phyloP scores from a whole-genome alignment of 192 early-diverging fungal species.

The Umbelopsis sp. region DNA sequence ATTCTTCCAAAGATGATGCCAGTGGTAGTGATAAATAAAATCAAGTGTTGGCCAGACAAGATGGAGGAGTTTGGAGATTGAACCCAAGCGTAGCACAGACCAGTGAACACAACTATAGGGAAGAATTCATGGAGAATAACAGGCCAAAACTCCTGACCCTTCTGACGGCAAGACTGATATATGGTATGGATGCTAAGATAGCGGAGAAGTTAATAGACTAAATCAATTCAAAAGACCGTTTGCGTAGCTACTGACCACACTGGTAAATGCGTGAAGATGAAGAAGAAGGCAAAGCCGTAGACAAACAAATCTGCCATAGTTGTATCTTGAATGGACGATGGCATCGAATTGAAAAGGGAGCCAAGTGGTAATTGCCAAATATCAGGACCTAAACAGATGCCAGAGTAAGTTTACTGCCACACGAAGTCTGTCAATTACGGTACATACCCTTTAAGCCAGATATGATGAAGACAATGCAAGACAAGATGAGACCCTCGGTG shows the following conservation, averaged over 20 bases:
- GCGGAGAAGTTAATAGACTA: not conserved
- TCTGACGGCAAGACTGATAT: constrained; percentile 47
- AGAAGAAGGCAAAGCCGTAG: constrained; percentile 41
- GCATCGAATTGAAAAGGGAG: constrained; percentile 28
- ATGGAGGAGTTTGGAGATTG: constrained; percentile 66
- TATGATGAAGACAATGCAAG: constrained; percentile 61
- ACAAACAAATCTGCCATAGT: constrained; percentile 32
- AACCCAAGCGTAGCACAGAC: constrained; percentile 70
- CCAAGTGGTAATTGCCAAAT: constrained; percentile 37
- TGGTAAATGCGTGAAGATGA: constrained; percentile 57
- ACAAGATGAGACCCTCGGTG: constrained; percentile 79
- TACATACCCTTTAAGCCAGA: constrained; percentile 69
- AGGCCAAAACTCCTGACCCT: constrained; percentile 53
- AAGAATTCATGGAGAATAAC: constrained; percentile 56
- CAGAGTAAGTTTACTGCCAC: not conserved
- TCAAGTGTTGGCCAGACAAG: constrained; percentile 64
- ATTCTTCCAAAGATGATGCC: constrained; percentile 86
- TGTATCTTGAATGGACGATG: constrained; percentile 3
- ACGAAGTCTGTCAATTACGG: not conserved
- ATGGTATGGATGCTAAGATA: constrained; percentile 43
- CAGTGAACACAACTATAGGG: constrained; percentile 59
- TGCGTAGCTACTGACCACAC: constrained; percentile 42
- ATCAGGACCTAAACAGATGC: constrained; percentile 22
- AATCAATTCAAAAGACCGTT: not conserved
- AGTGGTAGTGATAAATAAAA: constrained; percentile 69